Evolutionary conservation across 306 rosid genomes (phyloP).

Genomic region (Hippophae gyantsensis): DNA sequence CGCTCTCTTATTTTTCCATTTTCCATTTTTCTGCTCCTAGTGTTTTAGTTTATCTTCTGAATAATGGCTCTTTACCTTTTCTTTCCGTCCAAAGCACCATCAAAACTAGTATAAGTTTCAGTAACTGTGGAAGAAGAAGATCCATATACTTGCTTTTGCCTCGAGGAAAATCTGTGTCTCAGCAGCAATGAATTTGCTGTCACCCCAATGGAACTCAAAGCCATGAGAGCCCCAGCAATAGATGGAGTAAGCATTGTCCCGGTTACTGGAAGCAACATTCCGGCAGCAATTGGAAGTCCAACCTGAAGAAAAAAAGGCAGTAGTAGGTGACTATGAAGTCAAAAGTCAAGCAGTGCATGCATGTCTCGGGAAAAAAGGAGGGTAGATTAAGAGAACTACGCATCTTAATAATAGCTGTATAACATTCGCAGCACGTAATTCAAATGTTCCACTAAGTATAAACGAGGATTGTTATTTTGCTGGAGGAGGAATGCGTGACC

Average conservation of each 20-base stretch:
- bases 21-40: conserved; percentile 12
- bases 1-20: too few species aligned
- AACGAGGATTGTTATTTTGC: too few species aligned
- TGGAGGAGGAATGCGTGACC: too few species aligned
- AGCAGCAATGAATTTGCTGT: conserved; percentile 74
- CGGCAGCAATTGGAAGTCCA: conserved; percentile 95
- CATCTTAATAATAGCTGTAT: too few species aligned
- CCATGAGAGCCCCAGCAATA: conserved; percentile 97
- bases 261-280: conserved; percentile 69
- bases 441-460: too few species aligned
- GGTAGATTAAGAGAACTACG: background rate
- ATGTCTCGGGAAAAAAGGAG: background rate
- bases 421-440: too few species aligned
- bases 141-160: conserved; percentile 38
- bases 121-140: conserved; percentile 14
- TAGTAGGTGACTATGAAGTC: conserved; percentile 14
- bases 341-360: conserved; percentile 1
- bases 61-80: conserved; percentile 19
- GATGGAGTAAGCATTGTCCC: conserved; percentile 89
- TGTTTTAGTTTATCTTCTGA: conserved; percentile 19
- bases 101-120: conserved; percentile 17
- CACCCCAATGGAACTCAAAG: conserved; percentile 82
- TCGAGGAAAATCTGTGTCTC: conserved; percentile 55
- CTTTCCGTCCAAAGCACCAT: conserved; percentile 19
- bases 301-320: conserved; percentile 41